phyloP scores from a whole-genome alignment of 1,284 basidiomycete species.

The Meira nashicola region DNA sequence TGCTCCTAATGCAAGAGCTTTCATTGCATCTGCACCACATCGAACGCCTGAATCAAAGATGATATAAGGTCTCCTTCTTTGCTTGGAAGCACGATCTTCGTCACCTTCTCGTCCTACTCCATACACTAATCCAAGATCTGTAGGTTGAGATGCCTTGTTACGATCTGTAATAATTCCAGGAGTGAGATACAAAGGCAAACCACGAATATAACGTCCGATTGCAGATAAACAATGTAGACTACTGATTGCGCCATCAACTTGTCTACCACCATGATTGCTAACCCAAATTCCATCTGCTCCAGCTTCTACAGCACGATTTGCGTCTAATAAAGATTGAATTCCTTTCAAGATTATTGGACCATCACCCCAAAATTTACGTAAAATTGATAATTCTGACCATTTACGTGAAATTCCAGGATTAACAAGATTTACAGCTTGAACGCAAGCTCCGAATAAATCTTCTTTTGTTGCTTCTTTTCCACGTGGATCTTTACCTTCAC shows the following conservation, averaged over 20 bases:
- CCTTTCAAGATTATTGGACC: conserved; percentile 48
- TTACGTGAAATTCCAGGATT: conserved; percentile 35
- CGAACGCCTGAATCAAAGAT: conserved; percentile 46
- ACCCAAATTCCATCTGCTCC: conserved; percentile 47
- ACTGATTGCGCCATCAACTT: conserved; percentile 43
- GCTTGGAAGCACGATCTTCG: neutral
- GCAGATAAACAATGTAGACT: conserved; percentile 32
- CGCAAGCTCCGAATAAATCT: conserved; percentile 30
- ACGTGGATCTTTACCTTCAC: conserved; percentile 38
- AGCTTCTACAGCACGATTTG: conserved; percentile 32
- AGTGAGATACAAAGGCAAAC: neutral
- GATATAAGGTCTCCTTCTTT: conserved; percentile 28
- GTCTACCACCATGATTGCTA: conserved; percentile 49
- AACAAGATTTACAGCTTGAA: conserved; percentile 34
- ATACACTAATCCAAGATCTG: neutral
- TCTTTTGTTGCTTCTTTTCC: conserved; percentile 29
- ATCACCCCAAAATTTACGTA: conserved; percentile 38
- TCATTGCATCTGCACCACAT: conserved; percentile 41
- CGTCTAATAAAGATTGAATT: conserved; percentile 37
- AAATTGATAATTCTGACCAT: conserved; percentile 36
- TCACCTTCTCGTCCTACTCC: conserved; percentile 4
- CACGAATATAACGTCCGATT: conserved; percentile 19
- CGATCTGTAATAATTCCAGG: too few species aligned
- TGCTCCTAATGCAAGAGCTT: conserved; percentile 43
- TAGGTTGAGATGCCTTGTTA: neutral